phyloP scores from a whole-genome alignment of 352 stramenopile species.

The Globisporangium heterothallicum region DNA sequence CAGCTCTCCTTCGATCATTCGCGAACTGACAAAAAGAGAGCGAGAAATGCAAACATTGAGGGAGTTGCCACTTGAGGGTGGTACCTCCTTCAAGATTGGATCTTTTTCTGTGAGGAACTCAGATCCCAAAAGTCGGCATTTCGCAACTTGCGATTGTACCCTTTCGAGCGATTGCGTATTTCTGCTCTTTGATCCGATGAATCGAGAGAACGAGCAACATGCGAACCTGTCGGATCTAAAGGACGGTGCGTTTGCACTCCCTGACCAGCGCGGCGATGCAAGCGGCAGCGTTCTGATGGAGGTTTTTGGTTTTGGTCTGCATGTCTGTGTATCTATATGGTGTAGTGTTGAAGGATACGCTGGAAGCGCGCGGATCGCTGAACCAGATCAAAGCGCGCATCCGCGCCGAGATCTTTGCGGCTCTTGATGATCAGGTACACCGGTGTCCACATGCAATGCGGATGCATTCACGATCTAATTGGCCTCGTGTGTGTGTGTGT shows the following conservation, averaged over 20 bases:
- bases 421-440: constrained; percentile 68
- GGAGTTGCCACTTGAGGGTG: not conserved
- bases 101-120: constrained; percentile 1
- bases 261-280: not conserved
- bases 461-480: not conserved
- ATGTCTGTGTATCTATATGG: not conserved
- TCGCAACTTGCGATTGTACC: constrained; percentile 5
- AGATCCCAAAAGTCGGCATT: not conserved
- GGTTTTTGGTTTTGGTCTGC: not conserved
- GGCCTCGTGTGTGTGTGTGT: not conserved
- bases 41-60: too few species aligned
- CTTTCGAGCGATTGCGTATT: too few species aligned
- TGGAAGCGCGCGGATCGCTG: constrained; percentile 67
- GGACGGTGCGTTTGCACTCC: constrained; percentile 22
- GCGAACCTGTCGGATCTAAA: constrained; percentile 58
- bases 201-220: too few species aligned
- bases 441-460: not conserved
- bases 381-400: constrained; percentile 83
- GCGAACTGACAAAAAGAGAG: constrained; percentile 2
- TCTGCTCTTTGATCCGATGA: too few species aligned
- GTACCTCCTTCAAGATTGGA: not conserved
- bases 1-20: constrained; percentile 4
- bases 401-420: constrained; percentile 80
- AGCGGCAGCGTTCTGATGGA: not conserved
- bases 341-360: constrained; percentile 77